Evolutionary conservation across 1,139 yeast genomes (phyloP), one percentile per base, ranked within the genome.

Genomic region (Hyphopichia buzzinii): DNA sequence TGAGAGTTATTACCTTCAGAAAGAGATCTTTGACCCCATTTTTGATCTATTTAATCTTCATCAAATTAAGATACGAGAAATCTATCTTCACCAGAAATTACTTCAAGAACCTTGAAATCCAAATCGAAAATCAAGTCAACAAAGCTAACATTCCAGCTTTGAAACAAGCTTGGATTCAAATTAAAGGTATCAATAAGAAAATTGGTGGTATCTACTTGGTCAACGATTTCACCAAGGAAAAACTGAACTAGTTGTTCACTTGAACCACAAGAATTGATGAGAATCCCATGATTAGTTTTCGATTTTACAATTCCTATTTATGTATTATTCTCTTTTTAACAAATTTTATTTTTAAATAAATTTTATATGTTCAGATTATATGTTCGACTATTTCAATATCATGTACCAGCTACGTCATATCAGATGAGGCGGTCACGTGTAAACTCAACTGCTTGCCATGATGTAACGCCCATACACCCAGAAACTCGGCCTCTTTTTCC

Each of bases 41-140:
- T 31, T 46, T 74, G 17, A 60, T 77, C 29, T 88, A 84, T 61
- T 55, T 77, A 22, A 43, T 79, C 15, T 90, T 90, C 62, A 72
- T 88, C 59, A 86, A 86, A 63, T 64, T 84, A 42, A 78, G 96
- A 60, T 86, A 72, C 56, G 95, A 87, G 56, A 81, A 79, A 50
- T 84, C 94, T 7, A 70, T 79, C 30, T 81, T 81, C 64, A 84
- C 89, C 42, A 81, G 88, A 63, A 72, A 78, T 46, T 81, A 79
- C 33, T 72, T 89, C 54, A 81, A 84, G 62, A 67, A 73, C 33
- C 67, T 85, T 64, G 95, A 86, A 59, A 81, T 84, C 34, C 73
- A 81, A 47, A 54, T 83, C 40, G 97, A 89, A 57, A 80, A 82
- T 13, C 44, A 78, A 17, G 72, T 84, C 35, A 66, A 73, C 47